phyloP scores from a whole-genome alignment of 495 filamentous ascomycete species.

The Penicillium chermesinum region DNA sequence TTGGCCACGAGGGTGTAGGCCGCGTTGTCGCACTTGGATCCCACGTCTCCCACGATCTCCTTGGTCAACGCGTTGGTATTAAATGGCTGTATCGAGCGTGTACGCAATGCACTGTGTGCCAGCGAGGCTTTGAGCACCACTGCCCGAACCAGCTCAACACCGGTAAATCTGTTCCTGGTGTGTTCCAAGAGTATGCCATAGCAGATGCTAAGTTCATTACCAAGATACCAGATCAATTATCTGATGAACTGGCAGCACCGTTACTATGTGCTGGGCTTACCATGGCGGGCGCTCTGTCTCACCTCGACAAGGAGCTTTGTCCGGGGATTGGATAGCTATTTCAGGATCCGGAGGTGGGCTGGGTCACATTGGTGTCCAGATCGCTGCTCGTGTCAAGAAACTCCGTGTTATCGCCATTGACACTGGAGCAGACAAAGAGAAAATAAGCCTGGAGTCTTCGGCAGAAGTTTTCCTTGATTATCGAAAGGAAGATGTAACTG shows the following conservation, averaged over 20 bases:
- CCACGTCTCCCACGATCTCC: constrained; percentile 12
- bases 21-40: constrained; percentile 22
- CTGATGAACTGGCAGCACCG: constrained; percentile 28
- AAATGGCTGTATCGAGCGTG: constrained; percentile 39
- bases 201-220: constrained; percentile 27
- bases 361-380: constrained; percentile 35
- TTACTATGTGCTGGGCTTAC: constrained; percentile 35
- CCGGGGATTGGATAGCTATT: constrained; percentile 31
- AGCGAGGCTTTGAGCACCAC: constrained; percentile 20
- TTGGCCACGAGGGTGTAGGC: constrained; percentile 37
- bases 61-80: constrained; percentile 31
- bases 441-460: constrained; percentile 25
- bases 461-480: constrained; percentile 30
- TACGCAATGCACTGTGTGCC: constrained; percentile 33
- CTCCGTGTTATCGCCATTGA: constrained; percentile 33
- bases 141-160: constrained; percentile 34
- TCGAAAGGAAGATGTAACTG: constrained; percentile 22
- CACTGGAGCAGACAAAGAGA: constrained; percentile 24
- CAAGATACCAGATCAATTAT: constrained; percentile 21
- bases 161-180: constrained; percentile 30
- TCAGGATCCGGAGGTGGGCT: constrained; percentile 34
- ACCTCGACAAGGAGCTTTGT: constrained; percentile 19
- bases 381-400: constrained; percentile 23
- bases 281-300: constrained; percentile 22
- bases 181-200: constrained; percentile 35